Percentiles rank a stretch among this genome's conserved stretches.
Evolutionary conservation across 2,329 filamentous ascomycete genomes (phyloP).

Genomic region (Cladosporium velox): DNA sequence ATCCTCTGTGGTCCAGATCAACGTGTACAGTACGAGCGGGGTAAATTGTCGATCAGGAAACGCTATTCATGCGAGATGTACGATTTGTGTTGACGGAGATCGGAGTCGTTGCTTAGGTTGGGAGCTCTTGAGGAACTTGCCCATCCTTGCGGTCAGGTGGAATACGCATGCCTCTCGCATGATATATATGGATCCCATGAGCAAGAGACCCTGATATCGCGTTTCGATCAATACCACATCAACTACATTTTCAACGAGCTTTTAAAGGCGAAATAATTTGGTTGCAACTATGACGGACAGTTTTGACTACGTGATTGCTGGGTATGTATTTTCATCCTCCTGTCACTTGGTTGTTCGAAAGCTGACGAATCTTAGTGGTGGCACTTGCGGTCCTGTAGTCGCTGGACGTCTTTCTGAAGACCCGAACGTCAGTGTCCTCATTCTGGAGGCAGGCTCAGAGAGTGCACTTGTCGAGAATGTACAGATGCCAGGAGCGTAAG

Average conservation of each 20-base stretch:
- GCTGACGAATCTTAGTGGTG: slow-evolving; percentile 26
- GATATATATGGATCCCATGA: slow-evolving; percentile 1
- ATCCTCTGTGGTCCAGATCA: background rate
- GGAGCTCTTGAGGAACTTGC: background rate
- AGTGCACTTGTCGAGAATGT: slow-evolving; percentile 47
- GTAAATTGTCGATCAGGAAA: background rate
- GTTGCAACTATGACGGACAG: slow-evolving; percentile 25
- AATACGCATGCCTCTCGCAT: background rate
- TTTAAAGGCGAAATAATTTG: background rate
- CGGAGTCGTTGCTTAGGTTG: background rate
- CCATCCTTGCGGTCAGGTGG: background rate
- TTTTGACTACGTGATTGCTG: slow-evolving; percentile 33
- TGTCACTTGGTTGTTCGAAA: background rate
- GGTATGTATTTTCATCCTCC: slow-evolving; percentile 25
- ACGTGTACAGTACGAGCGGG: background rate
- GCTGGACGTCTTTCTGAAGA: slow-evolving; percentile 33
- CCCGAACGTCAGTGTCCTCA: slow-evolving; percentile 29
- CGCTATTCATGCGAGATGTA: background rate
- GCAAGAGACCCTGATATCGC: background rate
- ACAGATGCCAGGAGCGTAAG: slow-evolving; percentile 48
- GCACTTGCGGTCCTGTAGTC: slow-evolving; percentile 31
- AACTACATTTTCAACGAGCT: background rate
- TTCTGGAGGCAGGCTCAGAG: slow-evolving; percentile 32
- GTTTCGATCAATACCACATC: background rate
- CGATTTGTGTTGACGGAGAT: background rate